Conservation (phyloP, 1,284 basidiomycete species). For the Ceratobasidium sp. region DNA sequence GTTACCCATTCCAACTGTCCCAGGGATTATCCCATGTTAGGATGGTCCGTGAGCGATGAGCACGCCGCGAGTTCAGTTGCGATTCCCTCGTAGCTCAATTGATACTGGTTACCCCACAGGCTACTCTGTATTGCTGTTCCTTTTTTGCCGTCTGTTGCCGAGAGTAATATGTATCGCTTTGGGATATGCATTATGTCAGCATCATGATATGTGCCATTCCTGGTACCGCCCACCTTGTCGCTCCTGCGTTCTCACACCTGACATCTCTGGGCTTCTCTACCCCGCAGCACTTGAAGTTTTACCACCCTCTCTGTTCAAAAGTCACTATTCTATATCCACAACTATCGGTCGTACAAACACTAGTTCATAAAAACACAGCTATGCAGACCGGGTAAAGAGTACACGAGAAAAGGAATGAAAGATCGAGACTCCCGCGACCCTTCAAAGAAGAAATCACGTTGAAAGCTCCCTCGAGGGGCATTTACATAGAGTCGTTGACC, state of each 20-base stretch:
- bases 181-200: neutral
- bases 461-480: neutral
- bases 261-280: neutral
- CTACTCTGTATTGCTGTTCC: neutral
- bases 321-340: conserved; percentile 40
- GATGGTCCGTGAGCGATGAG: conserved; percentile 29
- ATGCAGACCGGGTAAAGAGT: conserved; percentile 18
- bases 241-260: neutral
- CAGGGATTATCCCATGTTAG: conserved; percentile 17
- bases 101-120: neutral
- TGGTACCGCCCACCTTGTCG: too few species aligned
- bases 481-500: conserved; percentile 43
- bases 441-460: conserved; percentile 8
- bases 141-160: neutral
- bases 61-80: neutral
- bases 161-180: neutral
- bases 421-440: conserved; percentile 6
- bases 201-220: neutral
- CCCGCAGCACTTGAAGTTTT: neutral
- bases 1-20: conserved; percentile 13
- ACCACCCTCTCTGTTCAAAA: neutral
- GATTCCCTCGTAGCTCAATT: neutral
- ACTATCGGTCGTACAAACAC: conserved; percentile 33
- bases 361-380: conserved; percentile 30
- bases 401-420: conserved; percentile 7